phyloP scores from a whole-genome alignment of 164 flowering plant species.

The Tetrastigma voinierianum region DNA sequence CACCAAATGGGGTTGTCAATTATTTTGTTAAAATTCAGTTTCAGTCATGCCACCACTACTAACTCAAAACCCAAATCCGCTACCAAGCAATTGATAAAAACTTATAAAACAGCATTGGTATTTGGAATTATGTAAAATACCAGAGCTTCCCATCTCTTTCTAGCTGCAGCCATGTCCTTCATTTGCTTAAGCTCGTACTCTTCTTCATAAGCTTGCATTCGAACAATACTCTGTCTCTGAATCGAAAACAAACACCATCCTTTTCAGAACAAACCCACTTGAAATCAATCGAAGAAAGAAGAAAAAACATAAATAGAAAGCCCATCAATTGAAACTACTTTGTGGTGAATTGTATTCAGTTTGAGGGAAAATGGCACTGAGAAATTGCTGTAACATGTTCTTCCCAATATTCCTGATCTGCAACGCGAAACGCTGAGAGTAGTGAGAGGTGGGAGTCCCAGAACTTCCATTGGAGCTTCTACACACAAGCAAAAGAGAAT shows the following conservation, averaged over 20 bases:
- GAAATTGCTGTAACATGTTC: neutral
- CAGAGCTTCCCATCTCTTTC: constrained; percentile 98
- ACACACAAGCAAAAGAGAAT: neutral
- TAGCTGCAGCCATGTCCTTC: constrained; percentile 96
- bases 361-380: constrained; percentile 7
- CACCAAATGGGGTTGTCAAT: too few relatives aligned
- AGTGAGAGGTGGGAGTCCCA: constrained; percentile 32
- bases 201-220: constrained; percentile 55
- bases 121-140: constrained; percentile 27
- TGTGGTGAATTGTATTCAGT: constrained; percentile 1
- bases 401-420: neutral
- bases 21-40: too few relatives aligned
- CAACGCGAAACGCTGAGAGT: constrained; percentile 19
- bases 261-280: constrained; percentile 2
- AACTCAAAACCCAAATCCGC: neutral
- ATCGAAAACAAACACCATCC: constrained; percentile 19
- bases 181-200: constrained; percentile 75
- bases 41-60: neutral
- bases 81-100: too few relatives aligned
- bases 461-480: constrained; percentile 43
- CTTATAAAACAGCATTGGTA: too few relatives aligned
- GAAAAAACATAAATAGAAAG: neutral
- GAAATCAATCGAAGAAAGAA: neutral
- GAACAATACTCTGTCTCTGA: constrained; percentile 23
- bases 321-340: constrained; percentile 10